phyloP scores from a whole-genome alignment of 805 yeast species.

The Scheffersomyces coipomensis region DNA sequence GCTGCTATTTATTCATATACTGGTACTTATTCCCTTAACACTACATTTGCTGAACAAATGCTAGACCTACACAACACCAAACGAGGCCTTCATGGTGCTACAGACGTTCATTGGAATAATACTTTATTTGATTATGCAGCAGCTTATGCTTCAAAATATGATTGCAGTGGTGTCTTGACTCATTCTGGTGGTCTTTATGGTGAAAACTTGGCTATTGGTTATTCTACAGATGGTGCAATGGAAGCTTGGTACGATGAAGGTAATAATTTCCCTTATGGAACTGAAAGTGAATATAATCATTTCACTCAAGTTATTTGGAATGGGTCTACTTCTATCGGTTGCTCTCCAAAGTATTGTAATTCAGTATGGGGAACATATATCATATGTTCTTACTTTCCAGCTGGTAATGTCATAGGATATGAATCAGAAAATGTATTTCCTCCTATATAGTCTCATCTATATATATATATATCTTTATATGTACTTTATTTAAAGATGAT shows the following conservation, averaged over 20 bases:
- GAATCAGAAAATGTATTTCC: conserved; percentile 24
- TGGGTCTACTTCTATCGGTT: conserved; percentile 27
- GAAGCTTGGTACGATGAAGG: conserved; percentile 44
- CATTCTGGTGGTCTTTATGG: conserved; percentile 39
- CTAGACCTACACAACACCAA: conserved; percentile 27
- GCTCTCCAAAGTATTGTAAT: conserved; percentile 32
- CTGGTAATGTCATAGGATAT: conserved; percentile 28
- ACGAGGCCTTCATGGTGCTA: conserved; percentile 28
- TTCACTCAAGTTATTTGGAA: conserved; percentile 42
- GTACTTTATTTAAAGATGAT: conserved; percentile 2
- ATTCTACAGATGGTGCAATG: conserved; percentile 28
- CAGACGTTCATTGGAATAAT: conserved; percentile 29
- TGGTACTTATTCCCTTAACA: conserved; percentile 8
- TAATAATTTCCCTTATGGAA: conserved; percentile 22
- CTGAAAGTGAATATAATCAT: conserved; percentile 29
- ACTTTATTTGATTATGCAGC: conserved; percentile 30
- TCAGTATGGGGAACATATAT: conserved; percentile 34
- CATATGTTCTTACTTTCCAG: conserved; percentile 35
- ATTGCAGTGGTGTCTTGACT: conserved; percentile 30
- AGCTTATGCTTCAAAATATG: conserved; percentile 27
- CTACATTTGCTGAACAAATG: conserved; percentile 18
- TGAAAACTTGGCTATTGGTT: conserved; percentile 41
- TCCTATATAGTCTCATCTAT: conserved; percentile 4
- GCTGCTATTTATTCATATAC: conserved; percentile 4
- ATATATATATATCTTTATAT: background rate